Conservation (phyloP, 1,284 basidiomycete genomes). For the Microbotryomycetes sp. region DNA sequence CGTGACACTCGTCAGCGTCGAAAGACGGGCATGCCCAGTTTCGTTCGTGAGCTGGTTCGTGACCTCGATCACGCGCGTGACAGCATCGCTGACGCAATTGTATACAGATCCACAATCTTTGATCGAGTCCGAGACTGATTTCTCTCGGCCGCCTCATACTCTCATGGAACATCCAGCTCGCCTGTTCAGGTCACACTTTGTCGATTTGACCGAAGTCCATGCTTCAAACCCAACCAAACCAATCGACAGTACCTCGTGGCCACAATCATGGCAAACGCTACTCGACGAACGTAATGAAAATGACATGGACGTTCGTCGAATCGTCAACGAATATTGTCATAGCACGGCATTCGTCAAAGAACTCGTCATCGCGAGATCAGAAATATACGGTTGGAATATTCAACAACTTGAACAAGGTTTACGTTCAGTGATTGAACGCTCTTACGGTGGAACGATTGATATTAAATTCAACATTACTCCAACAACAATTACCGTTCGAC, state of each 20-base stretch:
- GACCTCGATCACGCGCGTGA: neutral
- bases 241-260: neutral
- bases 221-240: neutral
- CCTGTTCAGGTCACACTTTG: neutral
- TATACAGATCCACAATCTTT: constrained; percentile 1
- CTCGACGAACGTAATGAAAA: neutral
- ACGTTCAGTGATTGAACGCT: neutral
- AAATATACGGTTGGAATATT: constrained; percentile 5
- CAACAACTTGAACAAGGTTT: neutral
- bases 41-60: constrained; percentile 1
- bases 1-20: neutral
- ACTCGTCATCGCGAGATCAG: neutral
- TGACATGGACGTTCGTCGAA: neutral
- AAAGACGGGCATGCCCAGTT: neutral
- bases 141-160: neutral
- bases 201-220: constrained; percentile 10
- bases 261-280: neutral
- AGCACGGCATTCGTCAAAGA: constrained; percentile 2
- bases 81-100: neutral
- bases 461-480: neutral
- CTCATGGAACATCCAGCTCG: neutral
- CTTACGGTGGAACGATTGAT: constrained; percentile 1
- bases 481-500: constrained; percentile 4
- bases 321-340: constrained; percentile 7
- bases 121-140: constrained; percentile 3